Evolutionary conservation across 495 filamentous ascomycete species (phyloP), one percentile per base, ranked within the genome.

Genomic region (Penicillium pulvis): DNA sequence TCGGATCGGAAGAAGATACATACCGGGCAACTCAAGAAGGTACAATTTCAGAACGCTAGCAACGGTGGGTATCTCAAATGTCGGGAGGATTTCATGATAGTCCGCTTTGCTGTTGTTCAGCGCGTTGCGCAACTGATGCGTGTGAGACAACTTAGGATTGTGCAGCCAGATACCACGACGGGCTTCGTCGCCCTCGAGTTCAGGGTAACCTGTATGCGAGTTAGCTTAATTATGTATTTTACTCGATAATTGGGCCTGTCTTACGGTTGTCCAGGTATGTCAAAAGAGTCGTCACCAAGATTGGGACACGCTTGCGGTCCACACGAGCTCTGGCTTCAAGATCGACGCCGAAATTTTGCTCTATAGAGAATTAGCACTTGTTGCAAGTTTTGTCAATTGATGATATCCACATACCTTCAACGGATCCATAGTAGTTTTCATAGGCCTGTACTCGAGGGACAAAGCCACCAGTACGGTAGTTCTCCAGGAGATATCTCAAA

Each of bases 361-460:
- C 93, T 87, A 51, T 16, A 36, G 17, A 16, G 11, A n/a, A 56
- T 77, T 45, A 76, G 70, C 31, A 5, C 35, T 33, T 26, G 43
- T 20, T 30, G 7, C 8, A 30, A 8, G n/a, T 16, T 4, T 24
- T n/a, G 23, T 17, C 3, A 17, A 42, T n/a, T 35, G 0, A 19
- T 1, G 31, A 14, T 1, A 31, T 14, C 36, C 39, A 4, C 69
- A 56, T 71, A 87, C 84, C 85, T 76, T 97, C 94, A 8, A 96
- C 92, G 48, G 90, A 91, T 64, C 97, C 97, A 75, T 99, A 99
- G 74, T 99, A 99, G 73, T 97, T 98, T 77, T 99, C 94, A 73
- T 98, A 99, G 4, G 87, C 84, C 51, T 92, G 87, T n/a, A 98
- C 93, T 60, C 84, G 92, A 8, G 94, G 94, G 16, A 89, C 82